Evolutionary conservation across 2,329 filamentous ascomycete species (phyloP), one percentile per base, ranked within the genome.

Genomic region (Fusarium subglutinans): DNA sequence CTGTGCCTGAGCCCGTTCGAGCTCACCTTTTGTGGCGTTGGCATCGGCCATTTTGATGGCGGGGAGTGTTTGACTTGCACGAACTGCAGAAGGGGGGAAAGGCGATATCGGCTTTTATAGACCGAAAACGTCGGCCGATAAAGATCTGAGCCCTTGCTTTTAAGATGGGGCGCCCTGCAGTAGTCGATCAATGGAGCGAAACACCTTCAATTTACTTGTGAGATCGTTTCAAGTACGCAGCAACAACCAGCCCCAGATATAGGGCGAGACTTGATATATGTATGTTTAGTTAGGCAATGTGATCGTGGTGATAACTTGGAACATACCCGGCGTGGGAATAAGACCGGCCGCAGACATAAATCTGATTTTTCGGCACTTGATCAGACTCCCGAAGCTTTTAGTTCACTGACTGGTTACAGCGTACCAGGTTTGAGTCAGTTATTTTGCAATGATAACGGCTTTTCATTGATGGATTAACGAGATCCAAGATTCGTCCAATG

Each of bases 381-480:
- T 70, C 59, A 54, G 18, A 50, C 47, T 65, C 28, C 66, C 51
- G 67, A 70, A 48, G 5, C 44, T 51, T 40, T 22, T 28, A 17
- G 45, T 44, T 69, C 37, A 13, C 28, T 22, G 22, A 69, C 62
- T 17, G 12, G n/a, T 50, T 26, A 33, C 24, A 26, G 28, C 10
- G 18, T 37, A 24, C 15, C 20, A 28, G 26, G 20, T 28, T 26
- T n/a, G 51, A 35, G 55, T 53, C 50, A 26, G 33, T 40, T 18
- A 26, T 26, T 18, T 15, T 14, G 10, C 33, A 45, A 18, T 7
- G 17, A 40, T 5, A 3, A 4, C 14, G 28, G 15, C 17, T 24
- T 58, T n/a, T 28, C 6, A 69, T 58, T 69, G 45, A 56, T 41
- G 58, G 40, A 24, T n/a, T 33, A 37, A 55, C 20, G 18, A 18